phyloP scores from a whole-genome alignment of 1,284 basidiomycete genomes.

The Entoloma clypeatum region DNA sequence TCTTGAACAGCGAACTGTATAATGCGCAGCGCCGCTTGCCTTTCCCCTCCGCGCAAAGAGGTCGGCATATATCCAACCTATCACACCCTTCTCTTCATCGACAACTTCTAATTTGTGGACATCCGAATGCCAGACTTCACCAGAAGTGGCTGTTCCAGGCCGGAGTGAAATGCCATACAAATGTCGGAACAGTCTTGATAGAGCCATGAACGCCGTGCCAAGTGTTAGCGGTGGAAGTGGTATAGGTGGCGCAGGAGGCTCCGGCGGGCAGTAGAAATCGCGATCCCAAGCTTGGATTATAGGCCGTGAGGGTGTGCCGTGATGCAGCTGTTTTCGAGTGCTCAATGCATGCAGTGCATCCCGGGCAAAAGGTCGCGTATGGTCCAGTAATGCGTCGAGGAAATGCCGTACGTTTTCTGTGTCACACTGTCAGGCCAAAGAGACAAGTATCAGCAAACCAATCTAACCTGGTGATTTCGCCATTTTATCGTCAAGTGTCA shows the following conservation, averaged over 20 bases:
- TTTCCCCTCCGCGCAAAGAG: constrained; percentile 86
- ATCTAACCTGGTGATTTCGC: constrained; percentile 78
- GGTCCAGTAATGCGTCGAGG: constrained; percentile 71
- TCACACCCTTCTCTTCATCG: constrained; percentile 79
- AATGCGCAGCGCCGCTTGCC: constrained; percentile 91
- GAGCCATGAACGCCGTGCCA: constrained; percentile 82
- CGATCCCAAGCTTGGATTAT: constrained; percentile 89
- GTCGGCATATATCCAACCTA: constrained; percentile 96
- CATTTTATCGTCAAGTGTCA: constrained; percentile 92
- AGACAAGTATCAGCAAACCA: constrained; percentile 12
- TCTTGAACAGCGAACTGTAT: constrained; percentile 93
- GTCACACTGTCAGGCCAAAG: constrained; percentile 7
- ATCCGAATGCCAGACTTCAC: constrained; percentile 87
- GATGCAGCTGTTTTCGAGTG: constrained; percentile 68
- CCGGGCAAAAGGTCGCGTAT: constrained; percentile 73
- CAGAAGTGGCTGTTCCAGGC: constrained; percentile 60
- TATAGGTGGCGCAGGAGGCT: constrained; percentile 66
- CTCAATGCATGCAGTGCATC: constrained; percentile 71
- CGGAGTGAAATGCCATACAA: constrained; percentile 87
- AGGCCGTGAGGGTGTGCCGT: constrained; percentile 52
- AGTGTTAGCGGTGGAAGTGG: constrained; percentile 72
- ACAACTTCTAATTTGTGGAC: constrained; percentile 93
- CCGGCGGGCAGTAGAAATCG: constrained; percentile 83
- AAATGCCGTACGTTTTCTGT: constrained; percentile 85
- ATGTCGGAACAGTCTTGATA: constrained; percentile 80